Conservation (phyloP, 2,329 filamentous ascomycete species). For the Leptodontidium sp. region DNA sequence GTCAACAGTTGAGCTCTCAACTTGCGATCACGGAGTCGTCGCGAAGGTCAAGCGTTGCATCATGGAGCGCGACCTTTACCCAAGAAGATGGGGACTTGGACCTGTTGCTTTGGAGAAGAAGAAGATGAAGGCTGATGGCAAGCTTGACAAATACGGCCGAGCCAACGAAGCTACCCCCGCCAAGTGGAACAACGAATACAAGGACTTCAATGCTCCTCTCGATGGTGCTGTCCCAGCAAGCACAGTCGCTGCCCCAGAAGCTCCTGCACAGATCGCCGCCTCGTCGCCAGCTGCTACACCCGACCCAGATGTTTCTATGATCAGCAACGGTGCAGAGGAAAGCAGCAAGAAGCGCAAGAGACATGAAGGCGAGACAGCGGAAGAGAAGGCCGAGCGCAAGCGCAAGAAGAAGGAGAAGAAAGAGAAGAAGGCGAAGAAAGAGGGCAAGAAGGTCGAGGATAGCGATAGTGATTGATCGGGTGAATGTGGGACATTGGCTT, state of each 20-base stretch:
- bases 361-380: constrained; percentile 78
- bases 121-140: constrained; percentile 98
- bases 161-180: constrained; percentile 91
- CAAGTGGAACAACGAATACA: constrained; percentile 93
- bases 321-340: constrained; percentile 61
- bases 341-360: constrained; percentile 80
- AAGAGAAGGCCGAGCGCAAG: constrained; percentile 65
- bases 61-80: constrained; percentile 99
- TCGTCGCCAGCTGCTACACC: constrained; percentile 49
- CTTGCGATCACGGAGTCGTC: constrained; percentile 96
- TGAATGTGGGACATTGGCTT: constrained; percentile 22
- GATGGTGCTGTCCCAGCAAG: constrained; percentile 43
- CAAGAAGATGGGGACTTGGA: constrained; percentile 93
- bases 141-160: constrained; percentile 97
- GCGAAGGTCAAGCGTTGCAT: constrained; percentile 99
- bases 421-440: constrained; percentile 58
- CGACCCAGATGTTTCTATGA: constrained; percentile 55
- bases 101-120: constrained; percentile 97
- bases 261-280: constrained; percentile 49
- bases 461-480: constrained; percentile 56
- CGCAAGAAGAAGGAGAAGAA: constrained; percentile 62
- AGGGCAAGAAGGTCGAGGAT: constrained; percentile 47
- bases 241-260: constrained; percentile 49
- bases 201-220: constrained; percentile 76
- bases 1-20: constrained; percentile 96